These are phyloP conservation scores for Meyerozyma sp. DNA, from an alignment of 1,139 yeast species.

Conservation along the genomic window DNA sequence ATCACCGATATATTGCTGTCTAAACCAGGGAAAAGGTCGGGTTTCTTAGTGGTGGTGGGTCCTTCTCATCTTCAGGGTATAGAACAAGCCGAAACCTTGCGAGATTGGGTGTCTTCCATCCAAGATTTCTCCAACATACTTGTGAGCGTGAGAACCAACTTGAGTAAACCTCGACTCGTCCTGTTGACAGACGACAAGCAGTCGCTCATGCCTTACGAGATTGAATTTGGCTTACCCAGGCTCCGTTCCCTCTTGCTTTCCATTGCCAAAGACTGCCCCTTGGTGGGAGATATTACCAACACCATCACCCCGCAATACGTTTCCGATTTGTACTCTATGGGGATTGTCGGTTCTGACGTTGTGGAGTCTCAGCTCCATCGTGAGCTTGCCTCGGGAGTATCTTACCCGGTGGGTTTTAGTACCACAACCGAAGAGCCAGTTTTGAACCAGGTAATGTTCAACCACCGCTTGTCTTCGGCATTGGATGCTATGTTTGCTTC, in stretches of 20 bases:
- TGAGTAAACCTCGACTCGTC: slow-evolving; percentile 20
- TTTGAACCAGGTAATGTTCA: slow-evolving; percentile 16
- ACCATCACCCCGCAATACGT: slow-evolving; percentile 44
- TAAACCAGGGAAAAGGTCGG: slow-evolving; percentile 6
- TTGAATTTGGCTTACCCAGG: slow-evolving; percentile 34
- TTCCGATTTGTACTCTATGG: slow-evolving; percentile 37
- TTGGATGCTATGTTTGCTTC: slow-evolving; percentile 39
- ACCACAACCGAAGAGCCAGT: slow-evolving; percentile 18
- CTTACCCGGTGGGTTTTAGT: slow-evolving; percentile 40
- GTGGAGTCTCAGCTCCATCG: slow-evolving; percentile 43
- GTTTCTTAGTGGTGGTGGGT: slow-evolving; percentile 35
- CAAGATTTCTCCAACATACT: slow-evolving; percentile 8
- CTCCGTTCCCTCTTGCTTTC: slow-evolving; percentile 33
- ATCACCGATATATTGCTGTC: slow-evolving; percentile 4
- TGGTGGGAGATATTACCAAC: slow-evolving; percentile 38
- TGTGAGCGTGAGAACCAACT: slow-evolving; percentile 27
- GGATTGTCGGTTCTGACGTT: slow-evolving; percentile 29
- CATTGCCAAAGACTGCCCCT: slow-evolving; percentile 29
- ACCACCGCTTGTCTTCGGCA: slow-evolving; percentile 26
- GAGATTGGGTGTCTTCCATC: slow-evolving; percentile 1
- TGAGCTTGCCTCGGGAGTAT: slow-evolving; percentile 40
- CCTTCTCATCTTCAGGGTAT: slow-evolving; percentile 27
- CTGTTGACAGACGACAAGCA: slow-evolving; percentile 5
- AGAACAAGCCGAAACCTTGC: slow-evolving; percentile 19
- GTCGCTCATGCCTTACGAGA: slow-evolving; percentile 27